Conservation (phyloP, 129 eudicot genomes). For the Artemisia argyi region DNA sequence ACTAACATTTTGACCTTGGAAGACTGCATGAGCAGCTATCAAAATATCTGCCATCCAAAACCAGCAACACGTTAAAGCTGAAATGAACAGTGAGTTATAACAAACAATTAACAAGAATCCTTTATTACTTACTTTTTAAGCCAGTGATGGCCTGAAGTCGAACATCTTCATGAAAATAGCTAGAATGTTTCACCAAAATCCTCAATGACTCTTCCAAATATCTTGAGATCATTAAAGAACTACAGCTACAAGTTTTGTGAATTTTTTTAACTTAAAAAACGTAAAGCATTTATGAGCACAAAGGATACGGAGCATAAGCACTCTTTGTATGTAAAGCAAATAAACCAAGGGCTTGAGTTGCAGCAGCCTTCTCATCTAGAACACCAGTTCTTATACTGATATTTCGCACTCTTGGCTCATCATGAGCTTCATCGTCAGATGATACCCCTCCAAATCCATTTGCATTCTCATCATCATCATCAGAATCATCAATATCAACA, state of each 20-base stretch:
- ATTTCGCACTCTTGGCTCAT: conserved; percentile 94
- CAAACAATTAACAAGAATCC: neutral
- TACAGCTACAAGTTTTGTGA: conserved; percentile 1
- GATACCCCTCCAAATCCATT: conserved; percentile 94
- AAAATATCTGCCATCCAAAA: conserved; percentile 71
- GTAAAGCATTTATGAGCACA: conserved; percentile 35
- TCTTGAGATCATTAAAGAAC: conserved; percentile 62
- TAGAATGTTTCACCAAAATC: conserved; percentile 79
- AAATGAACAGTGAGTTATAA: conserved; percentile 2
- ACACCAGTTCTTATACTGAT: conserved; percentile 98
- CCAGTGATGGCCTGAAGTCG: conserved; percentile 91
- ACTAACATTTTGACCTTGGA: conserved; percentile 78
- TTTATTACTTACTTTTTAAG: conserved; percentile 68
- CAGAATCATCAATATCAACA: conserved; percentile 92
- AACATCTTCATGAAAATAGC: conserved; percentile 97
- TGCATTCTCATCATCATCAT: conserved; percentile 64
- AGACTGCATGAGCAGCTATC: conserved; percentile 74
- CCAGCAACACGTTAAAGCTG: conserved; percentile 21
- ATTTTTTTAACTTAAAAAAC: neutral
- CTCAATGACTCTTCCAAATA: conserved; percentile 91
- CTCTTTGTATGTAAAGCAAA: conserved; percentile 89
- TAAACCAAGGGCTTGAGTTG: conserved; percentile 96
- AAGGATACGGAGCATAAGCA: conserved; percentile 96
- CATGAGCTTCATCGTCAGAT: conserved; percentile 99
- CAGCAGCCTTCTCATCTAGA: conserved; percentile 98